A percentile compares a stretch with the other conserved stretches of the same genome.
Conservation (phyloP, 176 grass and related monocot genomes). For the Triticum monococcum region DNA sequence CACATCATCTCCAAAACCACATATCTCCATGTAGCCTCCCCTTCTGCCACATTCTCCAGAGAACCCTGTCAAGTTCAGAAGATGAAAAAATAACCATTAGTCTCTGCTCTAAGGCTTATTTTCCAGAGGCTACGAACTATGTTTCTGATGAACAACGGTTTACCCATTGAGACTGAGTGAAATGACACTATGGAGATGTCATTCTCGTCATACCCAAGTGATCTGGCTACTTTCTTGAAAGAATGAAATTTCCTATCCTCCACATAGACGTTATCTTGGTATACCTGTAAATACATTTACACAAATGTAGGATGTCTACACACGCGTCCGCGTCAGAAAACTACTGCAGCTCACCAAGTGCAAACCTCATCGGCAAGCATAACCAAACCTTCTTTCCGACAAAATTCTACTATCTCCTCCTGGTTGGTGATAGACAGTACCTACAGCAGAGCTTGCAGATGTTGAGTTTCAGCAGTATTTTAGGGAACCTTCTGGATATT, state of each 20-base stretch:
- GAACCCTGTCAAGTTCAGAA: slow-evolving; percentile 47
- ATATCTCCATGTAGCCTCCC: slow-evolving; percentile 85
- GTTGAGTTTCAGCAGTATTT: background rate
- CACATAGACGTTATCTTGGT: slow-evolving; percentile 67
- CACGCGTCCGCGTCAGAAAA: background rate
- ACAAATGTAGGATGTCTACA: background rate
- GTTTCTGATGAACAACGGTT: background rate
- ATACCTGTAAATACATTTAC: slow-evolving; percentile 44
- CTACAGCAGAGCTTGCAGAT: slow-evolving; percentile 31
- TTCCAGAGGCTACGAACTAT: background rate
- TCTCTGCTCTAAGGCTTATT: background rate
- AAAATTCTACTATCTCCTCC: slow-evolving; percentile 69
- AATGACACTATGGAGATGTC: slow-evolving; percentile 59
- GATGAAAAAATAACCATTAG: background rate
- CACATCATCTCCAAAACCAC: slow-evolving; percentile 54
- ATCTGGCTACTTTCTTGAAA: slow-evolving; percentile 73
- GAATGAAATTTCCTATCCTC: slow-evolving; percentile 63
- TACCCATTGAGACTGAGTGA: slow-evolving; percentile 71
- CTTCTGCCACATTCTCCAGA: slow-evolving; percentile 80
- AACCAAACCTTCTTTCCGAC: slow-evolving; percentile 73
- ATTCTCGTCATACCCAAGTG: slow-evolving; percentile 45
- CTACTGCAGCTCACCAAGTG: background rate
- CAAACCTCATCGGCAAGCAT: slow-evolving; percentile 76
- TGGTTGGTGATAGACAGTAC: slow-evolving; percentile 56
- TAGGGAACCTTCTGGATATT: background rate